These are phyloP conservation scores for Termitomyces sp. DNA, from an alignment of 768 basidiomycete species.

Conservation along the genomic window DNA sequence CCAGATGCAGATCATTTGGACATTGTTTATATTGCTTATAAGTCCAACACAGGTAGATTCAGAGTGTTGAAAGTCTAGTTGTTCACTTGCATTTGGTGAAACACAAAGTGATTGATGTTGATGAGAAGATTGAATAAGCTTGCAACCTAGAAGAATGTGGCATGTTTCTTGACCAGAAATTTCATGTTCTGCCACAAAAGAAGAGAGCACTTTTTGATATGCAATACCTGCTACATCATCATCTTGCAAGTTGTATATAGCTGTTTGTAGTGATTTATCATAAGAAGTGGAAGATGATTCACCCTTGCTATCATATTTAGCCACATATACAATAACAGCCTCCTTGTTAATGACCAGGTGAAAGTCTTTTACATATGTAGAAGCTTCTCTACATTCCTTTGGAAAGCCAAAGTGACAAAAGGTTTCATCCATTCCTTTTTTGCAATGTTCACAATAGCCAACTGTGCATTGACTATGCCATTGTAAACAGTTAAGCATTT, in stretches of 20 bases:
- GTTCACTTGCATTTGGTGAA: slow-evolving; percentile 8
- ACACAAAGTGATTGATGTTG: neutral
- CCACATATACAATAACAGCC: slow-evolving; percentile 10
- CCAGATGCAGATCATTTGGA: neutral
- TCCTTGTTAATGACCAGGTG: neutral
- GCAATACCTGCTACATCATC: slow-evolving; percentile 5
- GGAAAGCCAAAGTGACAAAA: too few species aligned
- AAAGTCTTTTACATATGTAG: too few species aligned
- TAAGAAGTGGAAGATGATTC: slow-evolving; percentile 2
- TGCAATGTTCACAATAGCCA: slow-evolving; percentile 4
- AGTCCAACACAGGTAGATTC: neutral
- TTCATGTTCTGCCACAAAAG: slow-evolving; percentile 7
- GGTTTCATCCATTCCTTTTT: too few species aligned
- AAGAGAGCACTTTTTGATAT: slow-evolving; percentile 10
- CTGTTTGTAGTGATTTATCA: slow-evolving; percentile 3
- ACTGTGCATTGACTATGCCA: neutral
- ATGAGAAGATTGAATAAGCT: neutral
- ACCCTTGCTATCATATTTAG: slow-evolving; percentile 9
- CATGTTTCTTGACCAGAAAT: slow-evolving; percentile 9
- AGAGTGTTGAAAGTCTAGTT: neutral
- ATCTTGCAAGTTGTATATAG: slow-evolving; percentile 3
- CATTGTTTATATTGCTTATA: neutral
- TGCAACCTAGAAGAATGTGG: slow-evolving; percentile 7
- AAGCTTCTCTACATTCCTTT: too few species aligned
- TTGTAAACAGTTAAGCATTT: slow-evolving; percentile 1